Evolutionary conservation across 495 filamentous ascomycete species (phyloP), one percentile per base, ranked within the genome.

Genomic region (Xylaria nigripes): DNA sequence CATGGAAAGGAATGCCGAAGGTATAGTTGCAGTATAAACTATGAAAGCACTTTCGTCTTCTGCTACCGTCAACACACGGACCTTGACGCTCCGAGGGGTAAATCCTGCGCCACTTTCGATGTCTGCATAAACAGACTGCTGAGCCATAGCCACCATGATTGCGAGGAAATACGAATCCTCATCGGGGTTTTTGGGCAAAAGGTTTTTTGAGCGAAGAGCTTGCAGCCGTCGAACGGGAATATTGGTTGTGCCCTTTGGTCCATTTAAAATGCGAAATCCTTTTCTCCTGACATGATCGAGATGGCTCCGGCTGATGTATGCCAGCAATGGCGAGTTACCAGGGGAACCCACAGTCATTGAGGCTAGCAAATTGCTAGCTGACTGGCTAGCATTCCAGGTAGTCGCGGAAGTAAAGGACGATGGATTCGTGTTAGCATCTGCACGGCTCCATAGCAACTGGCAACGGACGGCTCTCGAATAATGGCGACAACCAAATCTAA

Each of bases 121-220:
- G 6, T 58, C 51, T 6, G 27, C 53, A 55, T 77, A 76, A 32
- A 69, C 71, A 23, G 68, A 68, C 2, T 70, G 60, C 50, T 77
- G 75, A 8, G 73, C 73, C 71, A 77, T 73, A 25, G 72, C 65
- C 9, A 77, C 9, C 47, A 76, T 67, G 15, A 65, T 64, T 19
- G 61, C 72, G 27, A 75, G 59, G 18, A 75, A 61, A 48, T 74
- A 70, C 0, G 71, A 55, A 57, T 77, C 75, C 16, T 76, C 68
- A 24, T 70, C 63, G n/a, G 47, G 43, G 25, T 74, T 63, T 9
- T 62, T 56, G 0, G 75, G 75, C 0, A 69, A 38, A n/a, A 75
- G 50, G 38, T 59, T 59, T 60, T 68, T 70, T 18, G 66, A 63
- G 8, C 72, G 70, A 6, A 72, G 48, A 16, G 58, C 45, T 30